Percentiles rank a stretch among this genome's conserved stretches.
Conservation (phyloP, 139 green algal genomes). For the Tetraselmis striata region DNA sequence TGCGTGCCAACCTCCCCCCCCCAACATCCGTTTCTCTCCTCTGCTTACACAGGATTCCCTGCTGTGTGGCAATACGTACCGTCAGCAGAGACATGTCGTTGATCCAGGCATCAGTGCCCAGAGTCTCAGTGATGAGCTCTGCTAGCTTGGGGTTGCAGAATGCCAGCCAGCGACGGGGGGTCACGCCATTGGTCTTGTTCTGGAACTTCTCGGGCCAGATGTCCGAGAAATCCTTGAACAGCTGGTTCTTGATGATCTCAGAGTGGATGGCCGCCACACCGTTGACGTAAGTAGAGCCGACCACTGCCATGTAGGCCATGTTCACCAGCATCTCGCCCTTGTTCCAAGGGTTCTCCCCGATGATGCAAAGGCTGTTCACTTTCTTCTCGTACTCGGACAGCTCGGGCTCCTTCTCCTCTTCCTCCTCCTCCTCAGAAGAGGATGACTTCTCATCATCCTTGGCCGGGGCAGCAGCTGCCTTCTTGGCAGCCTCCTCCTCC, state of each 20-base stretch:
- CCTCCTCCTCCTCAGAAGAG: constrained; percentile 25
- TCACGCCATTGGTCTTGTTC: constrained; percentile 98
- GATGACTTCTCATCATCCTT: constrained; percentile 17
- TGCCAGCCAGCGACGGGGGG: constrained; percentile 78
- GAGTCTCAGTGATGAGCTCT: constrained; percentile 77
- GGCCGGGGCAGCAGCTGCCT: constrained; percentile 1
- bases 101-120: constrained; percentile 90
- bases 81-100: constrained; percentile 38
- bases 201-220: constrained; percentile 81
- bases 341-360: constrained; percentile 82
- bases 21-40: too few species aligned
- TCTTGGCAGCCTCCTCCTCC: background rate
- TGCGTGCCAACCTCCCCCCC: too few species aligned
- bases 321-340: constrained; percentile 68
- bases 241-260: constrained; percentile 78
- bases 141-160: constrained; percentile 92
- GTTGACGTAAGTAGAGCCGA: constrained; percentile 82
- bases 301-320: constrained; percentile 93
- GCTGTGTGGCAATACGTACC: background rate
- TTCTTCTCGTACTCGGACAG: constrained; percentile 73
- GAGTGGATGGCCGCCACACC: constrained; percentile 95
- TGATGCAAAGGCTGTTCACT: constrained; percentile 87
- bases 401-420: constrained; percentile 32
- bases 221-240: constrained; percentile 26
- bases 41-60: too few species aligned